Evolutionary conservation across 148 eudicot species (phyloP).

Genomic region (Cornus florida): DNA sequence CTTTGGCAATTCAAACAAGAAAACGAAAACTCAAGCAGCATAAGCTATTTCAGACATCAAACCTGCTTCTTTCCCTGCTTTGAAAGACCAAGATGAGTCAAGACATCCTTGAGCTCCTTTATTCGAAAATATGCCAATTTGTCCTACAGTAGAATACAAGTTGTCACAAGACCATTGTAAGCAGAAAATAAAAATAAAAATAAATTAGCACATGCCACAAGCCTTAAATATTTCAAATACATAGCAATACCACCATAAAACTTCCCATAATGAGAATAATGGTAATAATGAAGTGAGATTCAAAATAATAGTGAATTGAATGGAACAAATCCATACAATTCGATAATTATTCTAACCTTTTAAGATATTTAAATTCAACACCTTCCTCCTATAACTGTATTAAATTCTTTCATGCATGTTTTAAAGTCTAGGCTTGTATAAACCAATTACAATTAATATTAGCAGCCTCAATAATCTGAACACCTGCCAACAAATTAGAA

Average conservation of each 20-base stretch:
- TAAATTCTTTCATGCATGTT: too few species aligned
- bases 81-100: conserved; percentile 72
- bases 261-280: not conserved
- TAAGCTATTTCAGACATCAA: not conserved
- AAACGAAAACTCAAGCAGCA: not conserved
- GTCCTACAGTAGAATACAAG: conserved; percentile 44
- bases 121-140: conserved; percentile 79
- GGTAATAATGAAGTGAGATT: not conserved
- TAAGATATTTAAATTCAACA: too few species aligned
- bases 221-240: not conserved
- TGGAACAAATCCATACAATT: too few species aligned
- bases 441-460: too few species aligned
- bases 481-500: too few species aligned
- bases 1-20: not conserved
- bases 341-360: too few species aligned
- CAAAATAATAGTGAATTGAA: not conserved
- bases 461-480: too few species aligned
- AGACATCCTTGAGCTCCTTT: conserved; percentile 92
- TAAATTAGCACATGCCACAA: not conserved
- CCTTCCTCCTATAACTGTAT: too few species aligned
- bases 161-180: not conserved
- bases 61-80: conserved; percentile 98
- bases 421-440: too few species aligned
- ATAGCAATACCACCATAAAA: not conserved
- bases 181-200: conserved; percentile 3